Evolutionary conservation across 2,329 filamentous ascomycete species (phyloP).

Genomic region (Neocucurbitaria cava): DNA sequence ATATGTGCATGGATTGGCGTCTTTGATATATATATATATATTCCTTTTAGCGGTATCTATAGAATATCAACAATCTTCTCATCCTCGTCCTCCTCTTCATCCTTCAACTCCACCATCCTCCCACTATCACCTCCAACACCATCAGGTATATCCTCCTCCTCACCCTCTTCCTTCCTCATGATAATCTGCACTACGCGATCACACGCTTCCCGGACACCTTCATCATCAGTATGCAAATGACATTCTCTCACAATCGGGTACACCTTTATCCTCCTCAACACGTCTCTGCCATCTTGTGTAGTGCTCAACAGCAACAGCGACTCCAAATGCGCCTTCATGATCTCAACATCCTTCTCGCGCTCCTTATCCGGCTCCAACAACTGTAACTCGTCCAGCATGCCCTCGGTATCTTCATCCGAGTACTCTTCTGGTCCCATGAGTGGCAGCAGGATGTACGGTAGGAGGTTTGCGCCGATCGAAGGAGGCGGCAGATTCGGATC

Average conservation of each 20-base stretch:
- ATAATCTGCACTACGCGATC: slow-evolving; percentile 90
- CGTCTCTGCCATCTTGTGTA: slow-evolving; percentile 75
- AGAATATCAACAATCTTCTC: slow-evolving; percentile 48
- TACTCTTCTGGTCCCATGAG: slow-evolving; percentile 90
- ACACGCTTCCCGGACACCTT: slow-evolving; percentile 81
- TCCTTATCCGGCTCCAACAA: slow-evolving; percentile 88
- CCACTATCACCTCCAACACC: slow-evolving; percentile 28
- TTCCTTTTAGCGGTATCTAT: slow-evolving; percentile 1
- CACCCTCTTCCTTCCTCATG: slow-evolving; percentile 77
- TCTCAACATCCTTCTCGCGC: slow-evolving; percentile 76
- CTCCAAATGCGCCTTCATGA: slow-evolving; percentile 87
- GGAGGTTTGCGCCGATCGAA: slow-evolving; percentile 75
- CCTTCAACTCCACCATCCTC: slow-evolving; percentile 36
- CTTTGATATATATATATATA: neutral
- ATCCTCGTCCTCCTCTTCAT: slow-evolving; percentile 45
- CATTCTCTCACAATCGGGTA: slow-evolving; percentile 90
- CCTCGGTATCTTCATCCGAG: slow-evolving; percentile 81
- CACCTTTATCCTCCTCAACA: slow-evolving; percentile 77
- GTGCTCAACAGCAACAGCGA: slow-evolving; percentile 84
- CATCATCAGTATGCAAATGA: slow-evolving; percentile 78
- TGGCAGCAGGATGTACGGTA: slow-evolving; percentile 88
- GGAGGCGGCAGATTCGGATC: slow-evolving; percentile 47
- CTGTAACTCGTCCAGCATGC: slow-evolving; percentile 90
- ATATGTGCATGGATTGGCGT: neutral
- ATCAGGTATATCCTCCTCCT: slow-evolving; percentile 53